Percentiles rank a stretch among this genome's conserved stretches.
phyloP scores from a whole-genome alignment of 495 filamentous ascomycete genomes.

The Podospora australis region DNA sequence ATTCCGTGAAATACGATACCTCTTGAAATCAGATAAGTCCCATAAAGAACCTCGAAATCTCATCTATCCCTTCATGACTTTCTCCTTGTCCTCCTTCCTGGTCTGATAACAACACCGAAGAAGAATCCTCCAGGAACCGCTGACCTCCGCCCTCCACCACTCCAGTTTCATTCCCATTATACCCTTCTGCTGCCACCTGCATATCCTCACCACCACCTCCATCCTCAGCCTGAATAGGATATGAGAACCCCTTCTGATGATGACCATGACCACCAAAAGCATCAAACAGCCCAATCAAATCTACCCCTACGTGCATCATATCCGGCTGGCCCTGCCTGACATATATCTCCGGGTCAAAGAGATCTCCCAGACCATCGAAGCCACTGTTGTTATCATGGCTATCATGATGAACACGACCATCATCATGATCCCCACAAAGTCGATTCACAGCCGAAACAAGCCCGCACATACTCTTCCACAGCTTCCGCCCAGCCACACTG shows the following conservation, averaged over 20 bases:
- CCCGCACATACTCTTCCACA: constrained; percentile 7
- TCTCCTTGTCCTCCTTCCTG: background rate
- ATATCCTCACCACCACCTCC: too few relatives aligned
- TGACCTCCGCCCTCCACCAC: background rate
- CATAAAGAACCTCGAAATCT: background rate
- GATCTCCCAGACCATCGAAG: background rate
- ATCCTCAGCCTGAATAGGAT: too few relatives aligned
- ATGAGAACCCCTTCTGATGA: too few relatives aligned
- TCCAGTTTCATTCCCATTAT: background rate
- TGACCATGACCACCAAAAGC: too few relatives aligned
- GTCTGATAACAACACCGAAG: background rate
- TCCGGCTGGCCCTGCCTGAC: background rate
- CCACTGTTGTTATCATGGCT: background rate
- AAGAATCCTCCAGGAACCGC: background rate
- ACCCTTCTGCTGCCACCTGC: too few relatives aligned
- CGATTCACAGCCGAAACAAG: background rate
- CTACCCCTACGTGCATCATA: background rate
- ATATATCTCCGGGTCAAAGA: background rate
- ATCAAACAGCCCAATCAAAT: background rate
- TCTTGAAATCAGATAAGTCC: background rate
- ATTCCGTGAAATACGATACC: too few relatives aligned
- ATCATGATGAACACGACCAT: background rate
- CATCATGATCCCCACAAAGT: background rate
- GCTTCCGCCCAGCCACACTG: background rate
- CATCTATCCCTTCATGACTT: too few relatives aligned